phyloP scores from a whole-genome alignment of 2,329 filamentous ascomycete genomes.

The Rhexocercosporidium sp. region DNA sequence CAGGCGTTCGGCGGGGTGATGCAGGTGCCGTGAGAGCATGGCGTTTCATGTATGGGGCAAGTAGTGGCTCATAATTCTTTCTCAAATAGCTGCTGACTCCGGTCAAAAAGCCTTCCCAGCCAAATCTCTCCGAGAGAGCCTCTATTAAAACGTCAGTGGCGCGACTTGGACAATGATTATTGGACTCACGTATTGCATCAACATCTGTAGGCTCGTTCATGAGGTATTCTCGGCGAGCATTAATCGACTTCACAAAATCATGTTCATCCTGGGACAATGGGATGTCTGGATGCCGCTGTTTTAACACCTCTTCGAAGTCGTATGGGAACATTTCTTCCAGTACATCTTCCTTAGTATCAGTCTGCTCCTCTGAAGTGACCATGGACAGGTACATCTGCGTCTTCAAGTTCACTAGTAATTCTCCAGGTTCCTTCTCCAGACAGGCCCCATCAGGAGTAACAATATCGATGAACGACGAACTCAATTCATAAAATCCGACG shows the following conservation, averaged over 20 bases:
- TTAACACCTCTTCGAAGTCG: conserved; percentile 58
- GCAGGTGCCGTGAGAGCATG: conserved; percentile 38
- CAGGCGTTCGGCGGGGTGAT: conserved; percentile 17
- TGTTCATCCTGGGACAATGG: conserved; percentile 61
- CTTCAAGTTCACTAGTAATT: conserved; percentile 67
- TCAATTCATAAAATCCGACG: conserved; percentile 67
- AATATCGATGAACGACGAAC: conserved; percentile 66
- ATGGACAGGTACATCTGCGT: conserved; percentile 70
- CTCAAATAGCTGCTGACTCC: conserved; percentile 63
- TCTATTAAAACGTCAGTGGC: conserved; percentile 32
- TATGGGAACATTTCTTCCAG: conserved; percentile 64
- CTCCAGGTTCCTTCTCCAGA: conserved; percentile 63
- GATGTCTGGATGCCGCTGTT: conserved; percentile 58
- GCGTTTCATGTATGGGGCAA: conserved; percentile 50
- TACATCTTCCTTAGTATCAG: conserved; percentile 56
- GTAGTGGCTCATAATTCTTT: conserved; percentile 60
- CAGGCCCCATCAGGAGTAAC: conserved; percentile 65
- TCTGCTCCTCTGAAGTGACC: conserved; percentile 58
- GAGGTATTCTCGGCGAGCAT: conserved; percentile 60
- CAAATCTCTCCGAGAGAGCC: conserved; percentile 61
- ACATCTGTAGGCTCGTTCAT: conserved; percentile 57
- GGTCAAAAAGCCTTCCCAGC: conserved; percentile 67
- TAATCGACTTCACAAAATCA: conserved; percentile 61
- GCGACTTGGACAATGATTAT: background rate
- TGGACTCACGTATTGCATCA: conserved; percentile 45